phyloP scores from a whole-genome alignment of 345 rosid species.

The Eucalyptus pauciflora region DNA sequence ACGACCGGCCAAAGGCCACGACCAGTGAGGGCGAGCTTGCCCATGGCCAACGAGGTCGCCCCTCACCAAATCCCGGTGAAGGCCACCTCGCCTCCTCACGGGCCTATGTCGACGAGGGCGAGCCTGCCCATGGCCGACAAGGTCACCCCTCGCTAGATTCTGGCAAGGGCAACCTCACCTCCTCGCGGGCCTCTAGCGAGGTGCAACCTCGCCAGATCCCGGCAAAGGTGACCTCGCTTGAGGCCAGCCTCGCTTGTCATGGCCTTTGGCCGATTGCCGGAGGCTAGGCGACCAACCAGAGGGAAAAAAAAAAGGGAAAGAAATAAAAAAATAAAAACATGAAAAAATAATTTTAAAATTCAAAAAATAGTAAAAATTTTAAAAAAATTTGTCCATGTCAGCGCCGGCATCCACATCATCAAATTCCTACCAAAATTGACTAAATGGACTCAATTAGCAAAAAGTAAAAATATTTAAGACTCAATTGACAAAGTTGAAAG shows the following conservation, averaged over 20 bases:
- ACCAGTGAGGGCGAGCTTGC: fast-evolving
- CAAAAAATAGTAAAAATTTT: too few relatives aligned
- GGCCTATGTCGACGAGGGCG: fast-evolving
- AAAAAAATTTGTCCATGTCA: too few relatives aligned
- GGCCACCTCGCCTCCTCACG: too few relatives aligned
- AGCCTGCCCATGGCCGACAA: too few relatives aligned
- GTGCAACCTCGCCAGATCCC: fast-evolving
- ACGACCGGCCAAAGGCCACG: fast-evolving
- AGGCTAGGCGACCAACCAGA: fast-evolving
- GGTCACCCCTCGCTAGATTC: too few relatives aligned
- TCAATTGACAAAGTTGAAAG: fast-evolving
- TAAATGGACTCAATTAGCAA: fast-evolving
- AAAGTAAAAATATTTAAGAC: too few relatives aligned
- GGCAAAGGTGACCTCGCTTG: fast-evolving
- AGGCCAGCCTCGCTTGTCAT: fast-evolving
- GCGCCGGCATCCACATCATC: fast-evolving
- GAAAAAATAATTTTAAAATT: too few relatives aligned
- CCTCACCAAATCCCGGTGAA: fast-evolving
- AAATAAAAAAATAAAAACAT: too few relatives aligned
- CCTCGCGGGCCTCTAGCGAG: fast-evolving
- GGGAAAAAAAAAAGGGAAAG: too few relatives aligned
- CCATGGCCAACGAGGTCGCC: fast-evolving
- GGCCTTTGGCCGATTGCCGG: fast-evolving
- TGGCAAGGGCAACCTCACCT: fast-evolving
- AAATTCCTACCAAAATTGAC: fast-evolving